These are phyloP conservation scores for Juncus effusus DNA, from an alignment of 176 grass and related monocot species.

Conservation along the genomic window DNA sequence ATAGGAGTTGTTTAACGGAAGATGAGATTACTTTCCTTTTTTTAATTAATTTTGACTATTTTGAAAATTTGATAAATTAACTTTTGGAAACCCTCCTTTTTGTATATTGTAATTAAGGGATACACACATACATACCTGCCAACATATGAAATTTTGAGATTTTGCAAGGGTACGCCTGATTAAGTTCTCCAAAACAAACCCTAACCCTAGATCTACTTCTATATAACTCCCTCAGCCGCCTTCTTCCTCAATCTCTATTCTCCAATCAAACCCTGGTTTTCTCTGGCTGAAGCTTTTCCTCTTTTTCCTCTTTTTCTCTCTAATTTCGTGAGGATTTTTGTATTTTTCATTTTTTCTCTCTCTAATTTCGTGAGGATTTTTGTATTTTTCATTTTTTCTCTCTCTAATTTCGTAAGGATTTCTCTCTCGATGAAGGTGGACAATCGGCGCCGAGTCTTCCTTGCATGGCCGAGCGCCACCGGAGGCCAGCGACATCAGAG, in stretches of 20 bases:
- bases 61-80: too few species aligned
- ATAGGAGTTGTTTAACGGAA: too few species aligned
- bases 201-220: constrained; percentile 2
- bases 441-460: constrained; percentile 34
- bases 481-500: constrained; percentile 43
- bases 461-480: constrained; percentile 36
- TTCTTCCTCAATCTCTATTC: background rate
- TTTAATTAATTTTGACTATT: too few species aligned
- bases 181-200: background rate
- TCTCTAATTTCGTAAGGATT: background rate
- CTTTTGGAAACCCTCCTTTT: too few species aligned
- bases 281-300: background rate
- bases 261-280: background rate
- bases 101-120: too few species aligned
- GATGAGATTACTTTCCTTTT: too few species aligned
- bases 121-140: too few species aligned
- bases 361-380: background rate
- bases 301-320: background rate
- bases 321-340: background rate
- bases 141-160: too few species aligned
- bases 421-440: background rate
- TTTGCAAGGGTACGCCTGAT: too few species aligned
- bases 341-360: background rate
- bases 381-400: background rate
- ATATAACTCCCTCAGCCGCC: background rate